These are phyloP conservation scores for Trapa incisa DNA, from an alignment of 345 rosid genomes.

Conservation along the genomic window DNA sequence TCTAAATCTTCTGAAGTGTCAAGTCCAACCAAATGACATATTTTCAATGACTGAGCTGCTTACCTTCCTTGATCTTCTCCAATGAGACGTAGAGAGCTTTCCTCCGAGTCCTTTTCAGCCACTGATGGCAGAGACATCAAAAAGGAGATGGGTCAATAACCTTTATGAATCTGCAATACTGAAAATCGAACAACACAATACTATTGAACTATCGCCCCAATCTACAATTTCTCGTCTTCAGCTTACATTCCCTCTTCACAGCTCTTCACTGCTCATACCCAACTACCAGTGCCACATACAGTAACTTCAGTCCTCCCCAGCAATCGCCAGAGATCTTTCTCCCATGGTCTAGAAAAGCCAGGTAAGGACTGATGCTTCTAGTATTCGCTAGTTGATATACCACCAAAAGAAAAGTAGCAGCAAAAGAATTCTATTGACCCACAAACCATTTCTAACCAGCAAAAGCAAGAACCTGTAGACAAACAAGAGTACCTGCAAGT, in stretches of 20 bases:
- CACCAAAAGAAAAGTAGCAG: neutral
- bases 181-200: too few relatives aligned
- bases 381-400: neutral
- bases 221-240: neutral
- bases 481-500: neutral
- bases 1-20: neutral
- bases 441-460: neutral
- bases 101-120: slow-evolving; percentile 78
- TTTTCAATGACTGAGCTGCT: neutral
- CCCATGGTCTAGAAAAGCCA: too few relatives aligned
- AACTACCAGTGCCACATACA: neutral
- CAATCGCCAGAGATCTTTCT: neutral
- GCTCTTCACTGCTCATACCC: neutral
- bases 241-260: neutral
- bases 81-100: slow-evolving; percentile 75
- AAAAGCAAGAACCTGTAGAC: neutral
- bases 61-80: slow-evolving; percentile 91
- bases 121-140: slow-evolving; percentile 26
- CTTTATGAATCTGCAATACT: too few relatives aligned
- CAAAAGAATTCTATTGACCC: neutral
- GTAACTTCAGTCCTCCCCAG: neutral
- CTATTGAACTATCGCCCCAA: neutral
- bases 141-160: neutral
- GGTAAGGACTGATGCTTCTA: neutral
- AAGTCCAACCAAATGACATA: neutral